phyloP scores from a whole-genome alignment of 2,329 filamentous ascomycete species.

The Conoideocrella luteorostrata region DNA sequence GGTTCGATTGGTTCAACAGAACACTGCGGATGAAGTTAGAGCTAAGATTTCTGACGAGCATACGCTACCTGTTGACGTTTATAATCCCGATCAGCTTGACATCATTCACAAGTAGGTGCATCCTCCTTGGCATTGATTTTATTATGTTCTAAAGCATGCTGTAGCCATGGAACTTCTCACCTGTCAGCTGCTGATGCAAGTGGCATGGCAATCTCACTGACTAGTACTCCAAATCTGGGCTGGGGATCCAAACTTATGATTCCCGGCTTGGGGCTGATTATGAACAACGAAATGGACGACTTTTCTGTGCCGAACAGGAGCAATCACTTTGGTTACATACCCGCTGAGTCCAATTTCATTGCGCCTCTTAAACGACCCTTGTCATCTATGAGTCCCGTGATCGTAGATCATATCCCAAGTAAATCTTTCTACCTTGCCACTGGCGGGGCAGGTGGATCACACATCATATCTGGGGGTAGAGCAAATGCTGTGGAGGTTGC shows the following conservation, averaged over 20 bases:
- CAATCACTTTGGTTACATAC: slow-evolving; percentile 81
- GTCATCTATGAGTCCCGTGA: slow-evolving; percentile 74
- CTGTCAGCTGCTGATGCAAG: slow-evolving; percentile 63
- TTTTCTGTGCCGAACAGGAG: slow-evolving; percentile 73
- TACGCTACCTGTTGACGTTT: too few relatives aligned
- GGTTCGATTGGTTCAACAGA: too few relatives aligned
- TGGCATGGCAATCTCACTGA: slow-evolving; percentile 72
- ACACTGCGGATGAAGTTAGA: too few relatives aligned
- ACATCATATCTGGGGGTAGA: slow-evolving; percentile 80
- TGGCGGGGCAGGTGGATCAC: slow-evolving; percentile 72
- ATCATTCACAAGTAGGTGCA: too few relatives aligned
- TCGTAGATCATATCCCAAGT: slow-evolving; percentile 58
- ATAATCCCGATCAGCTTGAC: too few relatives aligned
- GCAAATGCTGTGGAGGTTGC: slow-evolving; percentile 62
- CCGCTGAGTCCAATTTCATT: slow-evolving; percentile 74
- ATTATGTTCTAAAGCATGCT: too few relatives aligned
- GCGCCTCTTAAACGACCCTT: slow-evolving; percentile 73
- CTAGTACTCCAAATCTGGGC: slow-evolving; percentile 80
- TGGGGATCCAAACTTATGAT: slow-evolving; percentile 77
- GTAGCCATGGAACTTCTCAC: slow-evolving; percentile 69
- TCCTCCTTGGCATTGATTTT: too few relatives aligned
- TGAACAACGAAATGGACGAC: slow-evolving; percentile 68
- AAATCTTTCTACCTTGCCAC: slow-evolving; percentile 60
- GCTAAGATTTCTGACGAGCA: too few relatives aligned
- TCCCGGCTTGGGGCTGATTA: slow-evolving; percentile 75